Evolutionary conservation across 495 filamentous ascomycete species (phyloP), one percentile per base, ranked within the genome.

Genomic region (Penicillium argentinense): DNA sequence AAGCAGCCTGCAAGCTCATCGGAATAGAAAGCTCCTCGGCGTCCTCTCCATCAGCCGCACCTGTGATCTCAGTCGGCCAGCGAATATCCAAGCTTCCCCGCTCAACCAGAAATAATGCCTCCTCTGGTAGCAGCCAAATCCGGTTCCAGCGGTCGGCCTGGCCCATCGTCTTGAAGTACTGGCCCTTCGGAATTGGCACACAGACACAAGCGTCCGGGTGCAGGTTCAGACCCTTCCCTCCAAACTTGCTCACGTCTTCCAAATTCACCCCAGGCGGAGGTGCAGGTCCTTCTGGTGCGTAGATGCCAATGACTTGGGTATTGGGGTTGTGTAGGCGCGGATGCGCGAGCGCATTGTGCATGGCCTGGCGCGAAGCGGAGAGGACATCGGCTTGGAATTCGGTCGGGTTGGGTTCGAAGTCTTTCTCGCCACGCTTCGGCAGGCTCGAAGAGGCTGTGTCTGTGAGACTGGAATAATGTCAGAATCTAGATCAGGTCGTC

Each of bases 321-420:
- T 78, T 82, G 7, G 77, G 70, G 26, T 66, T 49, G 52, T 92
- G 89, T 4, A 84, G 59, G 23, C 91, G 78, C 3, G 83, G 82
- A 45, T 83, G 82, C 34, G 80, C 76, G 51, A 98, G 78, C 5
- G 90, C 91, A 56, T 89, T 83, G 66, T 92, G 83, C 91, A 98
- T 96, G 1, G 91, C 93, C 44, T 76, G 71, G n/a, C 92, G 82
- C 21, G 88, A 92, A 17, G 86, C 81, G 50, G 83, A 81, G 37
- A 98, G 85, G 18, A 84, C 77, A 40, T 77, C 68, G 51, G 82
- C 79, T 67, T 98, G 93, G 43, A 85, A 80, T 34, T 80, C 72
- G 11, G 93, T 97, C 45, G 86, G 88, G 64, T 97, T 88, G 11
- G 87, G 81, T 67, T 97, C 93, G 65, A 97, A 98, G 72, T 98